A percentile compares a stretch with the other conserved stretches of the same genome.
Evolutionary conservation across 169 alveolate genomes (phyloP).

Genomic region (Perkinsus olseni): DNA sequence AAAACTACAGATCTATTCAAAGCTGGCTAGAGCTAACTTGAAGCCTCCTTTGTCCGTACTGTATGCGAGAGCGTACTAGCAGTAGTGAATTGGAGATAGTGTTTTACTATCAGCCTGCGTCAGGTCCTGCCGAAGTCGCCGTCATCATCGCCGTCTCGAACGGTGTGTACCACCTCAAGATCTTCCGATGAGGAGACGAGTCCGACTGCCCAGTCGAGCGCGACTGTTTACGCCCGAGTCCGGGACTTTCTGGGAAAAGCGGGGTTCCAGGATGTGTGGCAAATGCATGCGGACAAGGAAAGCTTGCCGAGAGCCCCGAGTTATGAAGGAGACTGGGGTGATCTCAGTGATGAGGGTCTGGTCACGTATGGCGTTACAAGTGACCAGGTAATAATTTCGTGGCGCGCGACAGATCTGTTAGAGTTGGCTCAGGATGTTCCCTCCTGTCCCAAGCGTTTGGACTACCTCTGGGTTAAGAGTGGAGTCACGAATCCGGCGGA

Average conservation of each 20-base stretch:
- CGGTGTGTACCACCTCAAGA: not conserved
- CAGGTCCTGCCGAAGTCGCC: too few relatives aligned
- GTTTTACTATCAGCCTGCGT: too few relatives aligned
- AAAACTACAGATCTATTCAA: too few relatives aligned
- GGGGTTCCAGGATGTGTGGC: slow-evolving; percentile 1
- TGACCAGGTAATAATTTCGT: not conserved
- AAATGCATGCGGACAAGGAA: not conserved
- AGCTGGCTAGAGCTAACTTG: too few relatives aligned
- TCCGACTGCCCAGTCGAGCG: not conserved
- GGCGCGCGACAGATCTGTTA: not conserved
- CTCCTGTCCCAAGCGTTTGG: not conserved
- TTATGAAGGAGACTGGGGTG: not conserved
- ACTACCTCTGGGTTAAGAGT: not conserved
- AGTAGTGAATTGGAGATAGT: too few relatives aligned
- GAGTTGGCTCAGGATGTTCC: not conserved
- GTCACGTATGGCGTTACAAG: not conserved
- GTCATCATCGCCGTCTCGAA: too few relatives aligned
- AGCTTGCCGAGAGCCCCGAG: not conserved
- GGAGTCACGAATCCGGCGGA: not conserved
- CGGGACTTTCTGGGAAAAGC: not conserved
- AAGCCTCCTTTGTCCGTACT: too few relatives aligned
- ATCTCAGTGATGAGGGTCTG: not conserved
- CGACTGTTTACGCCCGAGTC: not conserved
- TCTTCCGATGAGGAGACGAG: not conserved
- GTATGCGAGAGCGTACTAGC: too few relatives aligned